Conservation (phyloP, 148 eudicot species). For the Persicaria maculosa region DNA sequence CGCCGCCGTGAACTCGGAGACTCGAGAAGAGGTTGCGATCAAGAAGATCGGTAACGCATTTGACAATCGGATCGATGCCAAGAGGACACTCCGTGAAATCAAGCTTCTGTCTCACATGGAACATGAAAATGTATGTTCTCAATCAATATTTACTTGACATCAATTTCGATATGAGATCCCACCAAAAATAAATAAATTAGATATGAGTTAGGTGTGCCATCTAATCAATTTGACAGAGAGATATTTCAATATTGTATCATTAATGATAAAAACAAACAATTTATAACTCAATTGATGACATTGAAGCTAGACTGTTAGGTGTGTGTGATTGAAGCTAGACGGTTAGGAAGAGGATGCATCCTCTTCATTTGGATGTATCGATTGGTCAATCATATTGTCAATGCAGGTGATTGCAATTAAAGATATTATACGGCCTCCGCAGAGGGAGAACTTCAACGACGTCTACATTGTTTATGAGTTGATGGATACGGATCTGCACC, state of each 20-base stretch:
- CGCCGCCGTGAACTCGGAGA: constrained; percentile 9
- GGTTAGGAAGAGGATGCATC: neutral
- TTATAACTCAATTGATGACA: neutral
- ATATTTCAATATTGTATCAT: neutral
- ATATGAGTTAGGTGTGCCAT: too few species aligned
- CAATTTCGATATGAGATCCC: neutral
- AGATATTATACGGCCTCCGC: constrained; percentile 9
- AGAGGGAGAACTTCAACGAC: constrained; percentile 7
- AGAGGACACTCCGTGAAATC: constrained; percentile 12
- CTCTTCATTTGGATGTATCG: neutral
- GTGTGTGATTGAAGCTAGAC: neutral
- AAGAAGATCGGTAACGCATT: constrained; percentile 6
- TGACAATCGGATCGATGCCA: constrained; percentile 6
- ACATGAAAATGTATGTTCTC: constrained; percentile 7
- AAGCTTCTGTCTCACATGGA: constrained; percentile 11
- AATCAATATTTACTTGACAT: neutral
- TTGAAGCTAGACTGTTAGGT: neutral
- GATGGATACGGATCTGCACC: constrained; percentile 10
- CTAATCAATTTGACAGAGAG: too few species aligned
- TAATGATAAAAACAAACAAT: neutral
- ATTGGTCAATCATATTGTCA: neutral
- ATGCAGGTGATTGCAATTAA: constrained; percentile 9
- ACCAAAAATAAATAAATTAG: too few species aligned
- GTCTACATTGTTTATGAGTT: constrained; percentile 11
- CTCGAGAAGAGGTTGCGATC: constrained; percentile 10